Evolutionary conservation across 2,329 filamentous ascomycete species (phyloP).

Genomic region (Lasiodiplodia gonubiensis): DNA sequence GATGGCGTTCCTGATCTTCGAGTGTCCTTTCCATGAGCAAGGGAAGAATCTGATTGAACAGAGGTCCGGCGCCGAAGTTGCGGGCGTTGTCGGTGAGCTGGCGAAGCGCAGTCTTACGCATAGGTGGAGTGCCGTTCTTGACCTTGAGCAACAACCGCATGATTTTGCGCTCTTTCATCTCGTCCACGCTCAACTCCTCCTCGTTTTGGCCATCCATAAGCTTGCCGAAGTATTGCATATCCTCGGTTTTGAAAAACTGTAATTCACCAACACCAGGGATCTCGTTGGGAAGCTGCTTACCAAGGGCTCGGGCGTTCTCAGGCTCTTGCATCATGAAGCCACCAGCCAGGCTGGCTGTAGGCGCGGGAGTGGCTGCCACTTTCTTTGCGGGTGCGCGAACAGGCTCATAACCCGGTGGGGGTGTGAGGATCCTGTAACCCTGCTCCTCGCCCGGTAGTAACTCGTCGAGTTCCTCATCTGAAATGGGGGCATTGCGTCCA

Average conservation of each 20-base stretch:
- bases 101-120: conserved; percentile 96
- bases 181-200: conserved; percentile 85
- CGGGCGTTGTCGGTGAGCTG: conserved; percentile 97
- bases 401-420: conserved; percentile 90
- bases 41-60: conserved; percentile 97
- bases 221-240: conserved; percentile 99
- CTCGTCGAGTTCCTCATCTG: conserved; percentile 91
- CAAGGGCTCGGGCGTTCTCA: conserved; percentile 79
- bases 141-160: conserved; percentile 97
- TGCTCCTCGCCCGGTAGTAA: conserved; percentile 77
- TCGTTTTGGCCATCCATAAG: conserved; percentile 93
- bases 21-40: conserved; percentile 97
- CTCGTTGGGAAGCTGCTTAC: conserved; percentile 91
- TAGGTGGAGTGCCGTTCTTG: conserved; percentile 98
- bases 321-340: conserved; percentile 99
- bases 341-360: conserved; percentile 63
- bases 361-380: conserved; percentile 72
- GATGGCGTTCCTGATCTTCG: conserved; percentile 96
- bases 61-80: conserved; percentile 88
- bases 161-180: conserved; percentile 97
- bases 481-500: conserved; percentile 78
- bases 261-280: conserved; percentile 95
- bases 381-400: conserved; percentile 74
- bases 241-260: conserved; percentile 97
- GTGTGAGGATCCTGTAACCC: conserved; percentile 89